Conservation (phyloP, 306 rosid species). For the Trifolium fragiferum region DNA sequence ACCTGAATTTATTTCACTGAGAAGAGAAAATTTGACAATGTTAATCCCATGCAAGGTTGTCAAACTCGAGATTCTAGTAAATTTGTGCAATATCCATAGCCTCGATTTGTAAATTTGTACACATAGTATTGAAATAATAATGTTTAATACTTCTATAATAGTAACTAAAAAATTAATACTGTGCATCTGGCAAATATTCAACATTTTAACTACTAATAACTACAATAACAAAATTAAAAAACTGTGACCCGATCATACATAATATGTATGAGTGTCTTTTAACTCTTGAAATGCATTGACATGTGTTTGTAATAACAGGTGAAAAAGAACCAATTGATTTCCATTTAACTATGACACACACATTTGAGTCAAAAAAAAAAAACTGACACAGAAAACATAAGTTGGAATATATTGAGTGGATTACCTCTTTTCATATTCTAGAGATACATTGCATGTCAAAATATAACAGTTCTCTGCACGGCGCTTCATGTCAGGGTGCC, state of each 20-base stretch:
- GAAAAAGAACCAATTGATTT: not conserved
- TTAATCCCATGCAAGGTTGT: constrained; percentile 8
- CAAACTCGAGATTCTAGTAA: too few relatives aligned
- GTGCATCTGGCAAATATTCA: not conserved
- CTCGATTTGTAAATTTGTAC: too few relatives aligned
- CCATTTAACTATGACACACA: constrained; percentile 8
- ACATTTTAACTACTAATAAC: too few relatives aligned
- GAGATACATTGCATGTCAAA: constrained; percentile 85
- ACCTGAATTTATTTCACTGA: constrained; percentile 95
- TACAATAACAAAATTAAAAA: not conserved
- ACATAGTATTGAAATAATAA: not conserved
- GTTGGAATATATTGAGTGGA: constrained; percentile 18
- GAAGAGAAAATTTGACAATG: constrained; percentile 39
- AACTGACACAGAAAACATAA: not conserved
- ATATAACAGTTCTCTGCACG: constrained; percentile 90
- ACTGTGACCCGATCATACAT: too few relatives aligned
- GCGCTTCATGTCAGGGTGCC: constrained; percentile 99
- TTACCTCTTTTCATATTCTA: constrained; percentile 96
- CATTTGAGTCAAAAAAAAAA: too few relatives aligned
- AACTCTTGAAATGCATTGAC: not conserved
- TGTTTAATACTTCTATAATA: not conserved
- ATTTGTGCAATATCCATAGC: too few relatives aligned
- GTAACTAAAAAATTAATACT: not conserved
- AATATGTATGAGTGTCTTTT: not conserved
- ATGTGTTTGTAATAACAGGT: not conserved